Base-by-base conservation (phyloP, 2,329 filamentous ascomycete species). In the Fusarium armeniacum region DNA sequence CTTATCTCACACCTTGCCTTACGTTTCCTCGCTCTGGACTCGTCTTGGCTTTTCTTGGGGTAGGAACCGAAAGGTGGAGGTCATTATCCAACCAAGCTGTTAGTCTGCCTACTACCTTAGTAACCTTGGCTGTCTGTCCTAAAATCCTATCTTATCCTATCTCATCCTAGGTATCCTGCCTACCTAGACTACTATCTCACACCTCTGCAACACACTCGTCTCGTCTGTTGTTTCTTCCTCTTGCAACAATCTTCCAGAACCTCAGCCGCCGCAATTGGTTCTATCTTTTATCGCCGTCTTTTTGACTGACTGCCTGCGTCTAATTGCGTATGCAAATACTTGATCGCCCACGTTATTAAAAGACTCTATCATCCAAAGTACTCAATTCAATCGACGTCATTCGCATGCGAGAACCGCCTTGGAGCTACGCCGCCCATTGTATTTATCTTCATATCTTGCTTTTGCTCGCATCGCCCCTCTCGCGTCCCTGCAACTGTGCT, bases 381-480 rank as follows among this genome's bases (percentile, higher is more conserved):
- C 33, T 50, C 33, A 43, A 54, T 40, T 30, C 24, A 57, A 64
- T 67, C 67, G 54, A 68, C 67, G 67, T 70, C 67, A 70, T 70
- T 61, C 67, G 58, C 30, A 59, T 58, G 49, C 67, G 67, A 52
- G 33, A 52, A 52, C n/a, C 35, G 24, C 49, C 35, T 52, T 52
- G 49, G 30, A 67, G 57, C 65, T 18, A 57, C 57, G 38, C 36
- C 54, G 33, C 20, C 35, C 50, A 50, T 50, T 26, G 51, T 60
- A 60, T 67, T 52, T 36, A 57, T 40, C 53, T 52, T 40, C 33
- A 26, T 30, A 52, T 52, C 49, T 41, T 38, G 35, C 13, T 52
- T 52, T 13, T n/a, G 7, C 33, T 52, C 15, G 20, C 35, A 12
- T 52, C 35, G n/a, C 36, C 49, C 28, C 36, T 28, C 24, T 52